These are phyloP conservation scores for Phoma sp. DNA, from an alignment of 2,329 filamentous ascomycete species.

Conservation along the genomic window DNA sequence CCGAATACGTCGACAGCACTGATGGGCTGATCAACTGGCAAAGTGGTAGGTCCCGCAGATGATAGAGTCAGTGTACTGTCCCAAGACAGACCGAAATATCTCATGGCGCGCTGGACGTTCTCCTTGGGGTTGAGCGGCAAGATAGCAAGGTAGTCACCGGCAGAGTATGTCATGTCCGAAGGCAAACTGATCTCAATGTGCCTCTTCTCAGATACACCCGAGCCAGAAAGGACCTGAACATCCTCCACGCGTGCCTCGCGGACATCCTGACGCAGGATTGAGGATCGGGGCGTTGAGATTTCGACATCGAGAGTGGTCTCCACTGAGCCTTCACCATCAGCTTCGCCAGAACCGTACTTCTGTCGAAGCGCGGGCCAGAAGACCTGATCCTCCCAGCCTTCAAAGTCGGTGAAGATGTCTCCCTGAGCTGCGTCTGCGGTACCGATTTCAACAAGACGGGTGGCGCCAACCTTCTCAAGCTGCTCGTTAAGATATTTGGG, in stretches of 20 bases:
- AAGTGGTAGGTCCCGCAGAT: constrained; percentile 66
- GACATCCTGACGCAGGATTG: constrained; percentile 46
- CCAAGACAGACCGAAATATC: constrained; percentile 69
- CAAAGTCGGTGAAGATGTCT: constrained; percentile 51
- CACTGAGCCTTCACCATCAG: constrained; percentile 27
- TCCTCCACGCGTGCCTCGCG: constrained; percentile 45
- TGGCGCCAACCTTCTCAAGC: constrained; percentile 40
- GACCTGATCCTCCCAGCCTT: constrained; percentile 48
- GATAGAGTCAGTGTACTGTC: constrained; percentile 69
- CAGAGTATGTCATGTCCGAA: constrained; percentile 64
- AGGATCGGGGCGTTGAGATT: constrained; percentile 43
- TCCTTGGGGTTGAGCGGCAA: constrained; percentile 71
- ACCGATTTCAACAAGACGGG: constrained; percentile 40
- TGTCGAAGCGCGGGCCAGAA: constrained; percentile 46
- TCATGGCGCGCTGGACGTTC: constrained; percentile 67
- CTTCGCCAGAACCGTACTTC: constrained; percentile 38
- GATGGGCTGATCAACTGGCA: constrained; percentile 67
- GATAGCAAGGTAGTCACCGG: constrained; percentile 78
- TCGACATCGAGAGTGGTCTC: constrained; percentile 41
- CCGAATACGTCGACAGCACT: constrained; percentile 69
- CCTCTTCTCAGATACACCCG: constrained; percentile 38
- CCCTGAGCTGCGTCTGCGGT: constrained; percentile 46
- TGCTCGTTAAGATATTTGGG: constrained; percentile 46
- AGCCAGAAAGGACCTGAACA: constrained; percentile 35
- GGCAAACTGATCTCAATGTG: constrained; percentile 55